Conservation (phyloP, 208 protist genomes). For the Blechomonas ayalai region DNA sequence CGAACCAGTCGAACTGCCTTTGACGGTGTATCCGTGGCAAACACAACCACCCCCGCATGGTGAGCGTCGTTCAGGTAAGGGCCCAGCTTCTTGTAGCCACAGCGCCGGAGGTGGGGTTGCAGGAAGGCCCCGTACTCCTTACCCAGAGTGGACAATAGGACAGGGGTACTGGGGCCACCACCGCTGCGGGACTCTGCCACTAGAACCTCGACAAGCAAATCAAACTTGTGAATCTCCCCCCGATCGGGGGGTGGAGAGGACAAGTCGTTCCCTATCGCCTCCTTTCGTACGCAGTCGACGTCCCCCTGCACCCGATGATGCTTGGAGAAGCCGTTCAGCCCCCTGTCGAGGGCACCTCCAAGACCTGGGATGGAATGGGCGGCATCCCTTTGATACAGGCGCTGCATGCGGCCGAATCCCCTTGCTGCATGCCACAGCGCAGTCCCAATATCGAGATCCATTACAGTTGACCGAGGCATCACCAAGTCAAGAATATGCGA, state of each 20-base stretch:
- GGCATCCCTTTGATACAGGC: slow-evolving; percentile 23
- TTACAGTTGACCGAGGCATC: slow-evolving; percentile 79
- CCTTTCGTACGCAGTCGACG: not conserved
- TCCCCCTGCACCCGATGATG: slow-evolving; percentile 22
- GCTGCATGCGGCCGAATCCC: slow-evolving; percentile 73
- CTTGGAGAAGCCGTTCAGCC: slow-evolving; percentile 26
- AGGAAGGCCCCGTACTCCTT: slow-evolving; percentile 77
- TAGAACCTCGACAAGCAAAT: slow-evolving; percentile 54
- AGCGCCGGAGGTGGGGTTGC: slow-evolving; percentile 32
- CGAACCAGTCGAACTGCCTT: slow-evolving; percentile 67
- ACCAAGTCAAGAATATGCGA: slow-evolving; percentile 62
- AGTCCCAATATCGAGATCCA: slow-evolving; percentile 95
- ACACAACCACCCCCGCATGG: slow-evolving; percentile 51
- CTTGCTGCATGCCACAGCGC: slow-evolving; percentile 92
- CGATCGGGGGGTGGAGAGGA: not conserved
- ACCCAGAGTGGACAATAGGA: slow-evolving; percentile 82
- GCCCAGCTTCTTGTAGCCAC: slow-evolving; percentile 78
- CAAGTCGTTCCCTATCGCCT: not conserved
- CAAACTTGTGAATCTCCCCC: slow-evolving; percentile 16
- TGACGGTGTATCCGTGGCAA: slow-evolving; percentile 51
- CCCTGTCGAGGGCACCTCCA: not conserved
- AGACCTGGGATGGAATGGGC: not conserved
- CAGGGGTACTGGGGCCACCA: slow-evolving; percentile 30
- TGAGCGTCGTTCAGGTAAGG: slow-evolving; percentile 69
- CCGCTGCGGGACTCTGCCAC: slow-evolving; percentile 47